Conservation (phyloP, 2,329 filamentous ascomycete species). For the Thelonectria rubi region DNA sequence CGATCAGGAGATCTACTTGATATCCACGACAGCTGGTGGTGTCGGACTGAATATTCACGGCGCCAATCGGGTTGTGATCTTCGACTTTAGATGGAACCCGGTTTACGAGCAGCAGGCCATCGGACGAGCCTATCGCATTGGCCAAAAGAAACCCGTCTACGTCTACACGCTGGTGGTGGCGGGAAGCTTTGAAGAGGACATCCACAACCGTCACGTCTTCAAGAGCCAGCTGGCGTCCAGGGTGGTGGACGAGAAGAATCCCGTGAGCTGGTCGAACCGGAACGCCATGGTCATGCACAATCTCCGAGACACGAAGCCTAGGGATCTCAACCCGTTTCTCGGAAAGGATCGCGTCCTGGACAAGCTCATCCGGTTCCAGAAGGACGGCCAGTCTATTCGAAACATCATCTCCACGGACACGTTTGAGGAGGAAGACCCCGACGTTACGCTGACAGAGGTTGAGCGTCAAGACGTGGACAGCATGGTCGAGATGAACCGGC, state of each 20-base stretch:
- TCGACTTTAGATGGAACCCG: constrained; percentile 86
- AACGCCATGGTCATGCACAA: constrained; percentile 66
- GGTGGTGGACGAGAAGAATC: constrained; percentile 85
- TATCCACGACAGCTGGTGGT: constrained; percentile 85
- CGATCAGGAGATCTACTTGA: constrained; percentile 71
- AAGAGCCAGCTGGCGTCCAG: constrained; percentile 82
- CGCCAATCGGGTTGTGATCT: constrained; percentile 86
- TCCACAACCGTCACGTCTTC: constrained; percentile 80
- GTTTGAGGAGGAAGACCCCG: constrained; percentile 74
- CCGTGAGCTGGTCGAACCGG: constrained; percentile 70
- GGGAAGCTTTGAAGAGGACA: constrained; percentile 79
- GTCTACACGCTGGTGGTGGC: constrained; percentile 84
- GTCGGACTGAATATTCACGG: constrained; percentile 84
- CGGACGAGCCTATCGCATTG: constrained; percentile 85
- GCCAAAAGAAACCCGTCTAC: constrained; percentile 81
- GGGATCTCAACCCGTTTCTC: constrained; percentile 60
- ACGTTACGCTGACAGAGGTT: constrained; percentile 63
- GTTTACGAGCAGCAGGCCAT: constrained; percentile 86
- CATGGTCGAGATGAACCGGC: constrained; percentile 46
- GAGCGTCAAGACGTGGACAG: constrained; percentile 65
- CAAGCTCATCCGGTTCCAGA: constrained; percentile 52
- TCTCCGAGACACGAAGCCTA: constrained; percentile 60
- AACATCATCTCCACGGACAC: constrained; percentile 74
- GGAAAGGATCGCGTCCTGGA: constrained; percentile 73
- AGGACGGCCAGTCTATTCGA: constrained; percentile 54